These are phyloP conservation scores for Auricularia heimuer DNA, from an alignment of 768 basidiomycete species.

Conservation along the genomic window DNA sequence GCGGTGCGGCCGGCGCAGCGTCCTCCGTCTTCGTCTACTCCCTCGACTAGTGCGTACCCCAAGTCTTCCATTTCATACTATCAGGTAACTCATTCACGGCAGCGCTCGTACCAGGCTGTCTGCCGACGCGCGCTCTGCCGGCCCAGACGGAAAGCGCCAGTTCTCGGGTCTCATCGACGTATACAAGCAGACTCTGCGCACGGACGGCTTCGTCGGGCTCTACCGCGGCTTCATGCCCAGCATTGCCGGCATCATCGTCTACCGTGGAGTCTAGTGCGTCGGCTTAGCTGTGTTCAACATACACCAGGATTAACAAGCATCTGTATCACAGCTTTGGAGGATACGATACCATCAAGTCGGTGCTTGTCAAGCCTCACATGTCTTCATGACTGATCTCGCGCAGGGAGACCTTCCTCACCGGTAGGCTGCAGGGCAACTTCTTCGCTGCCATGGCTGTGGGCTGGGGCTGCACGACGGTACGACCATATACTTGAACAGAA, in stretches of 20 bases:
- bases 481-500: not conserved
- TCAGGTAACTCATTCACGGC: not conserved
- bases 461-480: constrained; percentile 32
- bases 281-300: no score
- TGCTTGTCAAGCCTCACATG: not conserved
- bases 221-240: constrained; percentile 35
- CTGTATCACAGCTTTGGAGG: constrained; percentile 27
- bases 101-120: constrained; percentile 34
- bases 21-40: constrained; percentile 36
- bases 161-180: constrained; percentile 33
- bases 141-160: constrained; percentile 31
- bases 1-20: constrained; percentile 35
- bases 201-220: constrained; percentile 32
- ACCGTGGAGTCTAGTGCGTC: constrained; percentile 35
- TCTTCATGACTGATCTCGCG: not conserved
- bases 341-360: constrained; percentile 28
- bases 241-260: constrained; percentile 33
- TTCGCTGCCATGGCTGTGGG: constrained; percentile 32
- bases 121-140: constrained; percentile 28
- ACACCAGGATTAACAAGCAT: no score
- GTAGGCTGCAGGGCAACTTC: constrained; percentile 30
- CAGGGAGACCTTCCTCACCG: constrained; percentile 30
- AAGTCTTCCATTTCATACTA: not conserved
- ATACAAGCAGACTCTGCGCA: constrained; percentile 31
- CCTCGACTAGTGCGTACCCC: constrained; percentile 28